A percentile compares a stretch with the other conserved stretches of the same genome.
Conservation (phyloP, 257 asterid species). For the Eucommia ulmoides region DNA sequence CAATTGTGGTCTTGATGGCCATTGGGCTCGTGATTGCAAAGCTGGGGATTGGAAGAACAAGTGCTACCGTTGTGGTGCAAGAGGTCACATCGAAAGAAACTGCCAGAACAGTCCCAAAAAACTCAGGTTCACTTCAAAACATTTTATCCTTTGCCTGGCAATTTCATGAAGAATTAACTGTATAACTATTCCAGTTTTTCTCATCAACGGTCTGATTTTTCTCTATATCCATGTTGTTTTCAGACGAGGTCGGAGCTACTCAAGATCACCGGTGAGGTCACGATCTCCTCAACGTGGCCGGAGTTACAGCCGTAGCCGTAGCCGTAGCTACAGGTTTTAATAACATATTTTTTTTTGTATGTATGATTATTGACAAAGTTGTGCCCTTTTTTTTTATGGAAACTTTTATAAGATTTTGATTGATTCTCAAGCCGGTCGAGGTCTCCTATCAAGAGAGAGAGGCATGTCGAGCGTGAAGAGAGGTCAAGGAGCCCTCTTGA, state of each 20-base stretch:
- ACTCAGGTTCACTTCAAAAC: too few relatives aligned
- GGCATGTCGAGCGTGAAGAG: conserved; percentile 35
- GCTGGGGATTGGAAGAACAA: conserved; percentile 99
- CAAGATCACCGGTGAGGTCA: conserved; percentile 75
- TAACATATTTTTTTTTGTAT: neutral
- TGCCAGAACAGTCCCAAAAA: conserved; percentile 94
- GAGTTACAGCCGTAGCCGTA: conserved; percentile 54
- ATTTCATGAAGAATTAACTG: neutral
- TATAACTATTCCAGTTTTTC: neutral
- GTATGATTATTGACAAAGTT: neutral
- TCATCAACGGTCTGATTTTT: neutral
- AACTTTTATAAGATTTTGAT: too few relatives aligned
- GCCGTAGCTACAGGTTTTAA: conserved; percentile 50
- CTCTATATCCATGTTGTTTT: neutral
- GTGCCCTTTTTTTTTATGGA: too few relatives aligned
- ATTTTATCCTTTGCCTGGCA: too few relatives aligned
- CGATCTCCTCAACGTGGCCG: conserved; percentile 73
- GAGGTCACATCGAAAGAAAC: conserved; percentile 90
- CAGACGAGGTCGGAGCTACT: conserved; percentile 53
- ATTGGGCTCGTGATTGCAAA: conserved; percentile 99
- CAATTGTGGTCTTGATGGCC: conserved; percentile 96
- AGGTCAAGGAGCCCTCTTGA: conserved; percentile 44
- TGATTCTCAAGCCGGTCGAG: conserved; percentile 45
- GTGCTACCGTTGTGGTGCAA: conserved; percentile 92
- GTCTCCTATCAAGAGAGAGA: conserved; percentile 66